These are phyloP conservation scores for Scenedesmus sp. DNA, from an alignment of 163 green algal species.

Conservation along the genomic window DNA sequence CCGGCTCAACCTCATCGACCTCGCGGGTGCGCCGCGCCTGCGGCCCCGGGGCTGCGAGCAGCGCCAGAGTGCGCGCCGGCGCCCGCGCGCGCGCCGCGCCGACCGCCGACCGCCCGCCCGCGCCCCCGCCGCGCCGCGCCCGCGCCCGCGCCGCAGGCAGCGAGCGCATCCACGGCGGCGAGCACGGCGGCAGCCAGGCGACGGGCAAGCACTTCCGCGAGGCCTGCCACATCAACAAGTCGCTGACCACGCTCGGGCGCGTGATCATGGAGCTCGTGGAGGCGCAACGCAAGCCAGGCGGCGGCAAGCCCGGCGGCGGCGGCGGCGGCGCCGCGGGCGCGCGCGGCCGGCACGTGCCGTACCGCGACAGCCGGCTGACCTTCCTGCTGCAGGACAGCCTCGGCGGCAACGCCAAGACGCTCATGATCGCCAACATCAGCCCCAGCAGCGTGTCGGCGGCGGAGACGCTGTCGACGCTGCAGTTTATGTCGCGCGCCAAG, in stretches of 20 bases:
- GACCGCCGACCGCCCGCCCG: no score
- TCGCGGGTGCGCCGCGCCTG: constrained; percentile 67
- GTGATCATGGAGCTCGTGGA: constrained; percentile 48
- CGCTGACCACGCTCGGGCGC: constrained; percentile 78
- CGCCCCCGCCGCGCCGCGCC: not conserved
- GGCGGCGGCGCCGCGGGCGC: not conserved
- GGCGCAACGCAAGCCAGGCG: constrained; percentile 13
- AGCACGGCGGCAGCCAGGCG: constrained; percentile 68
- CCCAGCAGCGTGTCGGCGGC: constrained; percentile 63
- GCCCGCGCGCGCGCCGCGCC: no score
- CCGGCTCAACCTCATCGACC: constrained; percentile 83
- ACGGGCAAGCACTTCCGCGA: constrained; percentile 77
- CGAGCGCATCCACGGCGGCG: constrained; percentile 75
- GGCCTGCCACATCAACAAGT: constrained; percentile 91
- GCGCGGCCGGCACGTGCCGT: constrained; percentile 59
- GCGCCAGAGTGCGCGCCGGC: no score
- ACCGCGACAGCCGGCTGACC: constrained; percentile 83
- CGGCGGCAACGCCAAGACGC: constrained; percentile 91
- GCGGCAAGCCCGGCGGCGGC: not conserved
- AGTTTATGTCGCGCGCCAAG: constrained; percentile 82
- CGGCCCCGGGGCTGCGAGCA: no score
- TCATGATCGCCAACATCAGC: constrained; percentile 91
- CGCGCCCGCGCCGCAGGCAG: constrained; percentile 60
- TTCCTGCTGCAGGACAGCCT: constrained; percentile 89
- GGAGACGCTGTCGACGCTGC: constrained; percentile 84